Conservation (phyloP, 2,329 filamentous ascomycete genomes). For the Calonectria hongkongensis region DNA sequence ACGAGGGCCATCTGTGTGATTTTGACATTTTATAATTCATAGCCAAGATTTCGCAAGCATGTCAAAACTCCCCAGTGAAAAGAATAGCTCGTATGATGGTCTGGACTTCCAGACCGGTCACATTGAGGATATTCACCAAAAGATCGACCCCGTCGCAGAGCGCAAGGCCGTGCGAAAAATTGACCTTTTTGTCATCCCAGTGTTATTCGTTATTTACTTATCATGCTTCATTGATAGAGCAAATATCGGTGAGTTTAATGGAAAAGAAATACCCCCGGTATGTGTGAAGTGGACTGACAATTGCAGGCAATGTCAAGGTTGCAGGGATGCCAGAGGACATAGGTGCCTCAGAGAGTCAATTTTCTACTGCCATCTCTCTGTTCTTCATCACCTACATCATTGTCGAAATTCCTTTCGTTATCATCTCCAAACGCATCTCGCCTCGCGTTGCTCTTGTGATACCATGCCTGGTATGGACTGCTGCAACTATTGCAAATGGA, state of each 20-base stretch:
- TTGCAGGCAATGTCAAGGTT: constrained; percentile 55
- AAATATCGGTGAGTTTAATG: constrained; percentile 63
- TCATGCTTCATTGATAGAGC: constrained; percentile 73
- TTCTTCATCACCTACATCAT: constrained; percentile 58
- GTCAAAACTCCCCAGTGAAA: not conserved
- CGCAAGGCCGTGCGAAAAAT: constrained; percentile 57
- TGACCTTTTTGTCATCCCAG: constrained; percentile 59
- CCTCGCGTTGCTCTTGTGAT: constrained; percentile 56
- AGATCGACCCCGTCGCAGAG: constrained; percentile 55
- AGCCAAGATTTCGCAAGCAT: not conserved
- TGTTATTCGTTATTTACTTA: constrained; percentile 74
- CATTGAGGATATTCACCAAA: not conserved
- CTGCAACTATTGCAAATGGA: constrained; percentile 54
- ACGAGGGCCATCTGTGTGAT: not conserved
- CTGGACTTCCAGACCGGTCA: constrained; percentile 3
- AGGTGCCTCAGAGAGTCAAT: constrained; percentile 56
- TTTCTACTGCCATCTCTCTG: constrained; percentile 58
- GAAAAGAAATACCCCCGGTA: too few species aligned
- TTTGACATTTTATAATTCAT: not conserved
- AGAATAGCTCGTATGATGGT: not conserved
- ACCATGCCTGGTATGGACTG: constrained; percentile 55
- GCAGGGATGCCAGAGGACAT: constrained; percentile 59
- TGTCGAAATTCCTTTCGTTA: constrained; percentile 57
- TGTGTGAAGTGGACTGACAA: not conserved
- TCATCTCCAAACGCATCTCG: constrained; percentile 59